phyloP scores from a whole-genome alignment of 441 rosid genomes.

The Flueggea neowawraea region DNA sequence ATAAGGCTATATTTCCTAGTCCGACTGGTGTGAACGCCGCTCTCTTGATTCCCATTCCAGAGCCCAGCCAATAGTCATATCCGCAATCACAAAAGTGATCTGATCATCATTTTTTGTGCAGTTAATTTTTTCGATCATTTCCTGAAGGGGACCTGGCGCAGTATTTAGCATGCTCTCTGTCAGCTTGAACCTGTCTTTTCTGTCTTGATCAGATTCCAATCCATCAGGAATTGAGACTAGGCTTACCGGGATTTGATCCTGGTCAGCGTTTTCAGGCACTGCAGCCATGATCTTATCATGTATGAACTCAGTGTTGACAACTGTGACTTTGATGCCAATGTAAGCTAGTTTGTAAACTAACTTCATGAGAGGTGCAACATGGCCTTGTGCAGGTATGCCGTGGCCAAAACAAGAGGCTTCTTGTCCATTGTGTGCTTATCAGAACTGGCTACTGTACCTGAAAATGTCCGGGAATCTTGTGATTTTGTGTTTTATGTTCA shows the following conservation, averaged over 20 bases:
- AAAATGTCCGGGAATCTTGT: too few species aligned
- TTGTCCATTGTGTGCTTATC: too few species aligned
- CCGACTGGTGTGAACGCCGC: too few species aligned
- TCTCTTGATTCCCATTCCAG: too few species aligned
- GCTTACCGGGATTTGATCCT: too few species aligned
- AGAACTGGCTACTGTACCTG: too few species aligned
- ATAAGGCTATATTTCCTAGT: too few species aligned
- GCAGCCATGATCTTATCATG: slow-evolving; percentile 43
- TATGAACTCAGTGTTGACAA: slow-evolving; percentile 40
- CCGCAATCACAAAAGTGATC: slow-evolving; percentile 17
- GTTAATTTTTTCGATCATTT: slow-evolving; percentile 6
- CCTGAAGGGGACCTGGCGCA: slow-evolving; percentile 28
- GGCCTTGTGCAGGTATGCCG: slow-evolving; percentile 70
- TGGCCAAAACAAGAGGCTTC: slow-evolving; percentile 44
- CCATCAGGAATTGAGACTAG: too few species aligned
- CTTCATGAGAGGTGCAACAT: slow-evolving; percentile 57
- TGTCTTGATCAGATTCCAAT: slow-evolving; percentile 8
- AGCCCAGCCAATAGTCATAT: not conserved
- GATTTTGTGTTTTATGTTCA: too few species aligned
- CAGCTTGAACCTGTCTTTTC: slow-evolving; percentile 7
- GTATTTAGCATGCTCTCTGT: not conserved
- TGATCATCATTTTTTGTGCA: slow-evolving; percentile 20
- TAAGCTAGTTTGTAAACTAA: slow-evolving; percentile 67
- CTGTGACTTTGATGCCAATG: slow-evolving; percentile 57
- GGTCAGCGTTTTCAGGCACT: slow-evolving; percentile 35